Base-by-base conservation (phyloP, 2,329 filamentous ascomycete genomes). In the Ascochyta fabae region DNA sequence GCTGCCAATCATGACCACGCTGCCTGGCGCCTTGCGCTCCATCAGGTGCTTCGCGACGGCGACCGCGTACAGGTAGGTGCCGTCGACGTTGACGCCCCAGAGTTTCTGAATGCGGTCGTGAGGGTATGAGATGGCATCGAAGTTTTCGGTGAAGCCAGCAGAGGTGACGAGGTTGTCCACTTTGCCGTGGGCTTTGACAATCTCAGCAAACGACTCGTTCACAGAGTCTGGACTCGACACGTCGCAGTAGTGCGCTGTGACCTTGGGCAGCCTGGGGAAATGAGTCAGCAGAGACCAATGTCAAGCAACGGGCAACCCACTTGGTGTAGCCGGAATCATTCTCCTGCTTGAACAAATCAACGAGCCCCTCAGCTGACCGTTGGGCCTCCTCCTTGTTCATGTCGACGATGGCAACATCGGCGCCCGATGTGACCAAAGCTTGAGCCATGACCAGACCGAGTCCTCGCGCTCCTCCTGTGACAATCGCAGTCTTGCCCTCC, bases 61-160 rank as follows among this genome's bases (percentile, higher is more conserved):
- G 23, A 88, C 89, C 3, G 93, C 91, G 72, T 94, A 96, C 33
- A 96, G 82, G 75, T 96, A 97, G 50, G 93, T 96, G 22, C 94
- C 94, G 69, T 90, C 91, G 1, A 98, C 92, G 64, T 97, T 96
- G 72, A 97, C 94, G 45, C 87, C 88, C 92, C 92, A 97, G 15
- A 98, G 86, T 81, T 96, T 96, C 77, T 93, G 87, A 77, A 97
- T 88, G 63, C 93, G 89, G 66, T 96, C 92, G 65, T 93, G 86
- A 0, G 93, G 93, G 79, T 98, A 98, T 65, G 88, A 87, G 69
- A 93, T 89, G 42, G 94, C 94, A 69, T 96, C 89, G 71, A 92
- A 96, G 81, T 97, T 97, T 81, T 97, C 94, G 13, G 91, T 95
- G 80, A 98, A 96, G 41, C 94, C 94, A 45, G 94, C 94, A n/a